Percentiles rank a stretch among this genome's conserved stretches.
Evolutionary conservation across 805 yeast species (phyloP).

Genomic region (Cyberlindnera xishuangbannaensis): DNA sequence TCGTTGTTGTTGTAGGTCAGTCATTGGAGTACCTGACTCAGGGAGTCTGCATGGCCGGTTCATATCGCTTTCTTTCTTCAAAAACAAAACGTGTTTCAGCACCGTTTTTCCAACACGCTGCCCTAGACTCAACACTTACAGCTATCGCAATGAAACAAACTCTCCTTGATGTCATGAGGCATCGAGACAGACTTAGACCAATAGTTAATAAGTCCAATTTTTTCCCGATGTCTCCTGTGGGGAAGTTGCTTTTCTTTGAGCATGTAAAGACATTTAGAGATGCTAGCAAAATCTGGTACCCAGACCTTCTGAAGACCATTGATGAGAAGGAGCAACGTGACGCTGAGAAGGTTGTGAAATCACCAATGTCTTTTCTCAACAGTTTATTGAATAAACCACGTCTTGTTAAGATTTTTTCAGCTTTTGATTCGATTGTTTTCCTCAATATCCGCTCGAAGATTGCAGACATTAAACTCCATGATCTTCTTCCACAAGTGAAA

Average conservation of each 20-base stretch:
- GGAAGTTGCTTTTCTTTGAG: slow-evolving; percentile 38
- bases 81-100: slow-evolving; percentile 32
- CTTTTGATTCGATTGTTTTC: slow-evolving; percentile 16
- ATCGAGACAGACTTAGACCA: slow-evolving; percentile 32
- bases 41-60: slow-evolving; percentile 43
- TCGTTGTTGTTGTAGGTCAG: slow-evolving; percentile 44
- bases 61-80: slow-evolving; percentile 34
- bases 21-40: slow-evolving; percentile 41
- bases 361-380: no score
- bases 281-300: slow-evolving; percentile 40
- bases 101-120: slow-evolving; percentile 42
- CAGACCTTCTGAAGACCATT: slow-evolving; percentile 23
- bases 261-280: slow-evolving; percentile 42
- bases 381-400: background rate
- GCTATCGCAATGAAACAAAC: slow-evolving; percentile 28
- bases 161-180: slow-evolving; percentile 27
- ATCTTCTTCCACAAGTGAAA: slow-evolving; percentile 14
- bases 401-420: slow-evolving; percentile 11
- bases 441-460: slow-evolving; percentile 13
- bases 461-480: slow-evolving; percentile 15
- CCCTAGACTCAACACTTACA: slow-evolving; percentile 28
- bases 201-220: slow-evolving; percentile 19
- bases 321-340: no score
- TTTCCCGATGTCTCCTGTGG: slow-evolving; percentile 34
- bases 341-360: no score